Conservation (phyloP, 2,329 filamentous ascomycete species). For the Penicillium sp. region DNA sequence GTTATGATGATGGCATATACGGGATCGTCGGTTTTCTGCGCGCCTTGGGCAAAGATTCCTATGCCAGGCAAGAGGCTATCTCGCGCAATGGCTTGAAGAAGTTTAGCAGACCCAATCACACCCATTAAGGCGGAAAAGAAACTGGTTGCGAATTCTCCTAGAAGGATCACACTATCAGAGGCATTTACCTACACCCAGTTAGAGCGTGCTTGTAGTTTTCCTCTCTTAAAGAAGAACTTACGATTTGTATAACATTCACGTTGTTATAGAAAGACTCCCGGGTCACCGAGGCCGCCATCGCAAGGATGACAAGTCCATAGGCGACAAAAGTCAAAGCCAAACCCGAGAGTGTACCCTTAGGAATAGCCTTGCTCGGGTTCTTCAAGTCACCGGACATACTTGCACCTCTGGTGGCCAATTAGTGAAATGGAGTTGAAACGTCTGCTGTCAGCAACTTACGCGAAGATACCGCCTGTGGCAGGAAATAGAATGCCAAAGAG, state of each 20-base stretch:
- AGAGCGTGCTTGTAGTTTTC: conserved; percentile 1
- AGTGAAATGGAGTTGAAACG: conserved; percentile 56
- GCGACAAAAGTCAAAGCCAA: conserved; percentile 72
- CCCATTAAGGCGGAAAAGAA: conserved; percentile 88
- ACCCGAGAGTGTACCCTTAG: conserved; percentile 77
- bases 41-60: conserved; percentile 71
- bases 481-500: conserved; percentile 86
- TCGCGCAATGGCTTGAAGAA: conserved; percentile 77
- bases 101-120: conserved; percentile 78
- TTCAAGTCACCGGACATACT: conserved; percentile 88
- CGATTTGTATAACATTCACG: conserved; percentile 75
- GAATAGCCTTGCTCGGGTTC: conserved; percentile 80
- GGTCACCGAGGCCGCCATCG: conserved; percentile 74
- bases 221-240: conserved; percentile 33
- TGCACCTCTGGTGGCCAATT: conserved; percentile 57
- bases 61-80: conserved; percentile 78
- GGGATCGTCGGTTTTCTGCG: conserved; percentile 70
- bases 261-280: conserved; percentile 71
- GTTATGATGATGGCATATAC: conserved; percentile 74
- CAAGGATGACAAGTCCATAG: conserved; percentile 74
- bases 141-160: conserved; percentile 78
- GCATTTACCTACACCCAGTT: conserved; percentile 60
- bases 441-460: conserved; percentile 39
- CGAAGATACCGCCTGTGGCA: conserved; percentile 61
- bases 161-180: conserved; percentile 70